Evolutionary conservation across 2,329 filamentous ascomycete genomes (phyloP).

Genomic region (Aspergillus texensis): DNA sequence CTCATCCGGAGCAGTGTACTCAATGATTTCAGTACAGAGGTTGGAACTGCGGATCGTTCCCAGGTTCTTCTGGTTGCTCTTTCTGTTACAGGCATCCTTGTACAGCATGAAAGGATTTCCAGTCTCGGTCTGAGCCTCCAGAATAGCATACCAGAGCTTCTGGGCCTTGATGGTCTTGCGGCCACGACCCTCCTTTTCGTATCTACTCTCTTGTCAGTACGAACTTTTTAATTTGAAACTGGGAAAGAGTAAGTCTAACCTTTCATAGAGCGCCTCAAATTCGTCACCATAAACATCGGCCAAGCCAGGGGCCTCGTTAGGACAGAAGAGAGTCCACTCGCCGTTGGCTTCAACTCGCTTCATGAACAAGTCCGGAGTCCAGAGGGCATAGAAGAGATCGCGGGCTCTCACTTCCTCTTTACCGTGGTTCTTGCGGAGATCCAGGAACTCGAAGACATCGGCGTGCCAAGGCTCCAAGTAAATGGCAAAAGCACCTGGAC

Average conservation of each 20-base stretch:
- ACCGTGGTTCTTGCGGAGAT: conserved; percentile 98
- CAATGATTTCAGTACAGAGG: conserved; percentile 96
- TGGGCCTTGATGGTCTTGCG: conserved; percentile 93
- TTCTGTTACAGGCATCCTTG: conserved; percentile 97
- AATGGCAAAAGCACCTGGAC: conserved; percentile 96
- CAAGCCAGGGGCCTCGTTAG: conserved; percentile 91
- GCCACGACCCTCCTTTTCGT: conserved; percentile 84
- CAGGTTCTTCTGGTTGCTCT: conserved; percentile 99
- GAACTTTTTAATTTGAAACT: neutral
- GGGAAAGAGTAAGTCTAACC: conserved; percentile 31
- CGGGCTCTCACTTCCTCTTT: conserved; percentile 97
- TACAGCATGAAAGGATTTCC: conserved; percentile 99
- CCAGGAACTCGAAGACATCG: conserved; percentile 95
- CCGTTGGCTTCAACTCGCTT: conserved; percentile 97
- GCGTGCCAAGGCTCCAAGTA: conserved; percentile 99
- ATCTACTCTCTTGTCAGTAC: conserved; percentile 53
- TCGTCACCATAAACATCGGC: conserved; percentile 97
- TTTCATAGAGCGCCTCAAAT: conserved; percentile 90
- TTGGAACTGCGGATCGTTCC: conserved; percentile 98
- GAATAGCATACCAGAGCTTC: conserved; percentile 98
- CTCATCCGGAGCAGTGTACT: conserved; percentile 96
- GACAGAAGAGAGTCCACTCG: conserved; percentile 98
- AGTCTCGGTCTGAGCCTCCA: conserved; percentile 98
- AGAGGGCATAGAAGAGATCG: conserved; percentile 95
- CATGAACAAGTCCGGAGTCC: conserved; percentile 99